phyloP scores from a whole-genome alignment of 257 asterid species.

The Eustoma russellianum region DNA sequence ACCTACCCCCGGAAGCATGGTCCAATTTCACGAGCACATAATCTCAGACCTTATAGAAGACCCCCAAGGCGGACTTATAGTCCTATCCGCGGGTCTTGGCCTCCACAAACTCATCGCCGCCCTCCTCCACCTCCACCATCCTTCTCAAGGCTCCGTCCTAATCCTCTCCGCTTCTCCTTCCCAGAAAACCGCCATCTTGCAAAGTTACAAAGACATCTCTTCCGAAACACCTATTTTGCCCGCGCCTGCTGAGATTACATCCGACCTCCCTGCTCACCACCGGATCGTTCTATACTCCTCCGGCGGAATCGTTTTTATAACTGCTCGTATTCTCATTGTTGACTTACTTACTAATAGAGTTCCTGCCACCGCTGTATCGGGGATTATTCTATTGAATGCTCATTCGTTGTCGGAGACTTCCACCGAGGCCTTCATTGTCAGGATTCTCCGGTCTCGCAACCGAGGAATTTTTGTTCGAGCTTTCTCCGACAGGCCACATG shows the following conservation, averaged over 20 bases:
- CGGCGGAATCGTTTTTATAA: constrained; percentile 64
- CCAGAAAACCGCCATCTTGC: constrained; percentile 41
- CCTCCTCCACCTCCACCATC: constrained; percentile 74
- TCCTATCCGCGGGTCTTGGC: constrained; percentile 78
- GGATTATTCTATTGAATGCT: constrained; percentile 64
- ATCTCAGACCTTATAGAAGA: constrained; percentile 77
- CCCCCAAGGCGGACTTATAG: constrained; percentile 66
- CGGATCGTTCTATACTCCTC: constrained; percentile 68
- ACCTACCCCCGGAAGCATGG: constrained; percentile 25
- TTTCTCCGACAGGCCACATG: constrained; percentile 77
- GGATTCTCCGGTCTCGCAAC: constrained; percentile 60
- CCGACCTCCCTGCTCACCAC: constrained; percentile 58
- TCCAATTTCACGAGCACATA: constrained; percentile 74
- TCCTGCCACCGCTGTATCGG: constrained; percentile 59
- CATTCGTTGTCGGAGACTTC: constrained; percentile 82
- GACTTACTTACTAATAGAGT: constrained; percentile 77
- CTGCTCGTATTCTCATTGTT: constrained; percentile 82
- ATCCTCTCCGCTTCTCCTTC: constrained; percentile 72
- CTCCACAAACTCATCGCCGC: constrained; percentile 65
- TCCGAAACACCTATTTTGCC: constrained; percentile 15
- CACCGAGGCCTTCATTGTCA: constrained; percentile 86
- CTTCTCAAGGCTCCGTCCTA: constrained; percentile 68
- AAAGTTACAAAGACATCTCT: constrained; percentile 13
- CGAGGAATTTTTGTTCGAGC: constrained; percentile 66
- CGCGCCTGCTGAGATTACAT: constrained; percentile 45